Base-by-base conservation (phyloP, 1,284 basidiomycete genomes). In the Fomitopsis betulina region DNA sequence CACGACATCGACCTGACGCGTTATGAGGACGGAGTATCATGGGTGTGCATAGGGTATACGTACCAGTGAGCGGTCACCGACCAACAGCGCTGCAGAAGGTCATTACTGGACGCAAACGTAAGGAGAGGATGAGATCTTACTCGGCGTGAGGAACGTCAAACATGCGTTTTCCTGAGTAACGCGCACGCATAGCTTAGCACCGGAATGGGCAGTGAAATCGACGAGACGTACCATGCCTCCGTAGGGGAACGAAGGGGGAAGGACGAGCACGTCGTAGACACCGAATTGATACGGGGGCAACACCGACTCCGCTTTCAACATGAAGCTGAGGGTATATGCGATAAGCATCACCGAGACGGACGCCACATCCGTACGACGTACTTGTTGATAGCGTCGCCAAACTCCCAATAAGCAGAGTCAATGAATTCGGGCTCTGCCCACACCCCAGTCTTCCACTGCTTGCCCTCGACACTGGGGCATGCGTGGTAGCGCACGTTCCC, bases 211-310 rank as follows among this genome's bases (percentile, higher is more conserved):
- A 4, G 42, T 15, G 27, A 12, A 55, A 2, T 19, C 8, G 53
- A 19, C 30, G 19, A 10, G 17, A 64, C 63, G 9, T 47, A 89
- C 87, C 93, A 93, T 90, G 63, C 93, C 92, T 38, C 92, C 91
- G 70, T 91, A 98, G 0, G 96, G 96, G 80, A 98, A 98, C 0
- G 91, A 92, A 15, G 94, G 90, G 0, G 96, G 96, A 8, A 98
- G 79, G n/a, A 98, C 90, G 32, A 98, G 79, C 7, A 96, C 75
- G 71, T 98, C 95, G 68, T 95, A 98, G 3, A 95, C 88, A 1
- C 91, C 91, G 75, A 96, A 98, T 52, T 80, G 79, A 73, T 98
- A 99, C 0, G 83, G 78, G 0, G 81, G 83, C 2, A 93, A 81
- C 40, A 94, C 72, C 38, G 80, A 76, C 72, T 97, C 94, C 49